Conservation (phyloP, 2,329 filamentous ascomycete species). For the Phaeosphaeriaceae sp. region DNA sequence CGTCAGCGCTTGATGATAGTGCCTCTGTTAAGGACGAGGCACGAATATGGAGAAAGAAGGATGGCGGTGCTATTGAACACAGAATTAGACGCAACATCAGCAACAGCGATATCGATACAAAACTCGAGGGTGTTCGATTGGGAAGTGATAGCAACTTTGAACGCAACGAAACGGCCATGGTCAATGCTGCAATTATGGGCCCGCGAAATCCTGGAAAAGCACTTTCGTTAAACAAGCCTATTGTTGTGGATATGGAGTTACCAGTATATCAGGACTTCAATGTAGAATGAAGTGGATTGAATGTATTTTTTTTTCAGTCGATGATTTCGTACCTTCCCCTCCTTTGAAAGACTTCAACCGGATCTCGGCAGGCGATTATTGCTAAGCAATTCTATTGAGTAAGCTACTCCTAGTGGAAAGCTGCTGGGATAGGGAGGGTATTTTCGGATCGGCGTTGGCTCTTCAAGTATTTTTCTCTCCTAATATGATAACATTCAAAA, state of each 20-base stretch:
- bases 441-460: too few relatives aligned
- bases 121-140: not conserved
- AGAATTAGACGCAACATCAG: constrained; percentile 26
- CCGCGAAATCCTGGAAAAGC: constrained; percentile 63
- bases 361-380: too few relatives aligned
- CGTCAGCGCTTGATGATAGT: constrained; percentile 24
- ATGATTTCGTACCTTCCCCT: too few relatives aligned
- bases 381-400: too few relatives aligned
- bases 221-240: constrained; percentile 75
- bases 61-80: constrained; percentile 25
- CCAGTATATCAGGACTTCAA: constrained; percentile 54
- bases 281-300: too few relatives aligned
- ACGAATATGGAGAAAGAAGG: constrained; percentile 13
- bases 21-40: constrained; percentile 30
- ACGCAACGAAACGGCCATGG: constrained; percentile 73
- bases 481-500: too few relatives aligned
- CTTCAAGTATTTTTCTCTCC: too few relatives aligned
- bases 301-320: too few relatives aligned
- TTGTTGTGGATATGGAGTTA: constrained; percentile 82
- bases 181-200: constrained; percentile 80
- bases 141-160: constrained; percentile 30
- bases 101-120: constrained; percentile 27
- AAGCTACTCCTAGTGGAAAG: too few relatives aligned
- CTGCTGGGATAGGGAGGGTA: too few relatives aligned
- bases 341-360: too few relatives aligned